Percentiles rank a stretch among this genome's conserved stretches.
Evolutionary conservation across 805 yeast species (phyloP).

Genomic region (Saturnispora dispora): DNA sequence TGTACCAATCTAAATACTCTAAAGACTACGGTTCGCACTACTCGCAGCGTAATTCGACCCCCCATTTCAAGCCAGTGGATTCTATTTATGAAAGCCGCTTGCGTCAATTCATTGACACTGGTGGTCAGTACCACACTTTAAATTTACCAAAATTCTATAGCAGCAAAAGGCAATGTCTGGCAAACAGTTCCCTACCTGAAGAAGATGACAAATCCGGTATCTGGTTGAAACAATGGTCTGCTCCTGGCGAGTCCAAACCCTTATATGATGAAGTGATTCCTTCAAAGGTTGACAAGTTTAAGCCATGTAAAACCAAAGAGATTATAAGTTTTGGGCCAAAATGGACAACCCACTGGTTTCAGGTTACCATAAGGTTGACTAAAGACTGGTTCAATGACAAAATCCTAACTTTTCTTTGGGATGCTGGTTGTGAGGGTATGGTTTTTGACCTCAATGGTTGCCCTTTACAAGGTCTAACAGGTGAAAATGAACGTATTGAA

Average conservation of each 20-base stretch:
- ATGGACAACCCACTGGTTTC: conserved; percentile 96
- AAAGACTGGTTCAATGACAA: conserved; percentile 39
- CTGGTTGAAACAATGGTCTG: conserved; percentile 57
- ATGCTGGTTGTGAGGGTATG: conserved; percentile 78
- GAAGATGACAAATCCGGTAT: conserved; percentile 31
- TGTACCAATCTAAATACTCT: conserved; percentile 5
- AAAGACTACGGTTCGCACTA: conserved; percentile 17
- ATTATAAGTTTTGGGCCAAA: conserved; percentile 69
- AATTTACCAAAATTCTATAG: conserved; percentile 81
- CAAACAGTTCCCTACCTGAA: conserved; percentile 26
- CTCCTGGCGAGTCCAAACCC: conserved; percentile 63
- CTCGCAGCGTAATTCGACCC: conserved; percentile 38
- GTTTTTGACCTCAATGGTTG: conserved; percentile 57
- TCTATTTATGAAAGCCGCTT: conserved; percentile 62
- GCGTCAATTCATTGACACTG: conserved; percentile 60
- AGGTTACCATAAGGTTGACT: conserved; percentile 58
- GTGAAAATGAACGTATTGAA: conserved; percentile 73
- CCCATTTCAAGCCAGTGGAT: conserved; percentile 71
- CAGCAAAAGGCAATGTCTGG: conserved; percentile 33
- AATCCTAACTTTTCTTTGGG: conserved; percentile 39
- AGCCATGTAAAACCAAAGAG: conserved; percentile 58
- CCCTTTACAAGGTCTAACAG: conserved; percentile 79
- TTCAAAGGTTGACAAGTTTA: conserved; percentile 37
- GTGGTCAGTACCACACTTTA: conserved; percentile 65
- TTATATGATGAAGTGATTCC: conserved; percentile 51